Base-by-base conservation (phyloP, 768 basidiomycete genomes). In the Leucocoprinus birnbaumii region DNA sequence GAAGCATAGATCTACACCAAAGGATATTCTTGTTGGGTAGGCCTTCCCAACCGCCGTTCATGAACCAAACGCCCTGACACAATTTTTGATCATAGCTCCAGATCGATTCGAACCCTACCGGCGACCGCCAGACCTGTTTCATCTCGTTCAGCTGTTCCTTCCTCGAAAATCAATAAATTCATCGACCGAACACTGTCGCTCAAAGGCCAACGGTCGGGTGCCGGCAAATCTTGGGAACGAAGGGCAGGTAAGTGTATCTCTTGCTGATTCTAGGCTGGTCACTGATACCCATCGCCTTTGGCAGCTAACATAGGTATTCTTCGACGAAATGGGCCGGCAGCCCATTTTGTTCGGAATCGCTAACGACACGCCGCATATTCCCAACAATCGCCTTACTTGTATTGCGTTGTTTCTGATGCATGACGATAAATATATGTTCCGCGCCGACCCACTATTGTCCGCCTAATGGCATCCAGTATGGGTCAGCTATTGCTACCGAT, bases 11-110 rank as follows among this genome's bases (percentile, higher is more conserved):
- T 59, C 60, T 16, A 58, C 56, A 22, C 60, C 69, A 16, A 85
- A 84, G 62, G 84, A 87, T 51, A 53, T 80, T 3, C 59, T 84
- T 9, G 60, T 86, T 27, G 85, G 84, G 85, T 86, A 58, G 19
- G 77, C 66, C 10, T n/a, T n/a, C n/a, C 25, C 45, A 47, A n/a
- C 21, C 55, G 44, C 52, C 22, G 26, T n/a, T 24, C 24, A 58
- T 31, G 44, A 50, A 34, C 19, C 8, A 16, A 22, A 1, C 10
- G 14, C 40, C 8, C 31, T 11, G 11, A 55, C 60, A 38, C 10
- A 7, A 57, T 35, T 53, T 26, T 51, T 26, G 4, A 44, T n/a
- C 55, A 16, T 45, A 87, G 85, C 13, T 78, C 80, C 18, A 79
- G 77, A 48, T 76, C 74, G 5, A 72, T 87, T 48, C 78, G 84